Percentiles rank a stretch among this genome's conserved stretches.
Evolutionary conservation across 2,329 filamentous ascomycete species (phyloP).

Genomic region (Aspergillus ruber): DNA sequence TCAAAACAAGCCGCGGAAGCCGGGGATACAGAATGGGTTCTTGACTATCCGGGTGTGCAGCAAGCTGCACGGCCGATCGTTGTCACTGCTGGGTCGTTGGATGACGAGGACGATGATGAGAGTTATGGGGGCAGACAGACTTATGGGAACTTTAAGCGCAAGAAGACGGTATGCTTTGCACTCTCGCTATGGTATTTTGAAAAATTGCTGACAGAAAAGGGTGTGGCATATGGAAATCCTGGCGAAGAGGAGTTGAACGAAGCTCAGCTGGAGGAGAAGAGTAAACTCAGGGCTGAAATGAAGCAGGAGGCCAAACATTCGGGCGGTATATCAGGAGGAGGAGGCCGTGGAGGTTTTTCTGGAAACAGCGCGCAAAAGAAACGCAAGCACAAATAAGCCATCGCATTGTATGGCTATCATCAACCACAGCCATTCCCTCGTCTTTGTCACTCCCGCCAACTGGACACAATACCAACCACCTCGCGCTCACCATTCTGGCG

Average conservation of each 20-base stretch:
- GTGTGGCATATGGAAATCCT: conserved; percentile 1
- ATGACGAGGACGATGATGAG: conserved; percentile 24
- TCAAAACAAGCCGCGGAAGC: conserved; percentile 36
- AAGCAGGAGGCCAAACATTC: conserved; percentile 3
- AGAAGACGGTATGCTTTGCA: conserved; percentile 19
- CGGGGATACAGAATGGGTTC: conserved; percentile 40
- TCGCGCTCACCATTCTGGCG: background rate
- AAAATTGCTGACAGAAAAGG: background rate
- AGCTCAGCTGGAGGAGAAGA: conserved; percentile 3
- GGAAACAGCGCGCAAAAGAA: conserved; percentile 13
- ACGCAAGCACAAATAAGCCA: conserved; percentile 16
- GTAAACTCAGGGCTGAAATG: conserved; percentile 9
- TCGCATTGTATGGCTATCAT: background rate
- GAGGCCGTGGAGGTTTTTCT: too few relatives aligned
- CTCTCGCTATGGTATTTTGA: too few relatives aligned
- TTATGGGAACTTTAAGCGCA: conserved; percentile 36
- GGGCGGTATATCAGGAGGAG: conserved; percentile 24
- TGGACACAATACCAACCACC: too few relatives aligned
- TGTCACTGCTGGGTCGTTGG: conserved; percentile 28
- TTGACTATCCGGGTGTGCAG: conserved; percentile 24
- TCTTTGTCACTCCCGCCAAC: background rate
- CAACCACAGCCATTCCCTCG: too few relatives aligned
- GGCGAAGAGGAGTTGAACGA: conserved; percentile 2
- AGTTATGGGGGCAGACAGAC: conserved; percentile 27
- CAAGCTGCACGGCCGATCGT: conserved; percentile 19